Base-by-base conservation (phyloP, 2,329 filamentous ascomycete genomes). In the Helminthosporium solani region DNA sequence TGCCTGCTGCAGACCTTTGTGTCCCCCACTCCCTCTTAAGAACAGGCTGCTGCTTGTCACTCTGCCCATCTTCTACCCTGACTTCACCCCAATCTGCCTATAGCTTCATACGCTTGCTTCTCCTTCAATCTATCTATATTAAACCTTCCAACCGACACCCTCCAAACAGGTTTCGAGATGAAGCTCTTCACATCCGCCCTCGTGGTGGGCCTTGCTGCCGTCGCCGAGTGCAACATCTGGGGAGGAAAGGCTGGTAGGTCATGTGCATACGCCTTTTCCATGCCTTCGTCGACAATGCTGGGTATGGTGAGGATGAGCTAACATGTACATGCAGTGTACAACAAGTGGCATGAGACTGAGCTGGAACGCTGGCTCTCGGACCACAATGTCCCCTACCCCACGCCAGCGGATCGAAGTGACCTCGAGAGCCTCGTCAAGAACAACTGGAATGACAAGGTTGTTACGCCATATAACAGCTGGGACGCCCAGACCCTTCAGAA, bases 311-410 rank as follows among this genome's bases (percentile, higher is more conserved):
- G 25, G 43, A 46, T 52, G 43, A 45, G 49, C 58, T 65, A 54
- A 66, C 49, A 9, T 31, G 52, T 14, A 12, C 49, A 48, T 57
- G 39, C 65, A 96, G 92, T 86, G 14, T 97, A 97, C 79, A 96
- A 97, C 76, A 96, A 94, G 71, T 99, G 94, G 94, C 92, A 97
- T 64, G 86, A 97, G 78, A 95, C 89, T 18, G 94, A 99, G 79
- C 83, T 99, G 23, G 92, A 99, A 76, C 84, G 91, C 64, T 99
- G 94, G 94, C 84, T 99, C 40, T 88, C 88, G 23, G 94, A 99
- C 68, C 82, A 97, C 74, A 83, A 91, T 69, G 79, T 99, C 47
- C 90, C 92, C 8, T 90, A 96, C 70, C 90, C 94, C n/a, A 85
- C 83, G 9, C 84, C 91, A 9, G 84, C 92, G 39, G 90, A 96